These are phyloP conservation scores for Gossypium stocksii DNA, from an alignment of 345 rosid genomes.

Conservation along the genomic window DNA sequence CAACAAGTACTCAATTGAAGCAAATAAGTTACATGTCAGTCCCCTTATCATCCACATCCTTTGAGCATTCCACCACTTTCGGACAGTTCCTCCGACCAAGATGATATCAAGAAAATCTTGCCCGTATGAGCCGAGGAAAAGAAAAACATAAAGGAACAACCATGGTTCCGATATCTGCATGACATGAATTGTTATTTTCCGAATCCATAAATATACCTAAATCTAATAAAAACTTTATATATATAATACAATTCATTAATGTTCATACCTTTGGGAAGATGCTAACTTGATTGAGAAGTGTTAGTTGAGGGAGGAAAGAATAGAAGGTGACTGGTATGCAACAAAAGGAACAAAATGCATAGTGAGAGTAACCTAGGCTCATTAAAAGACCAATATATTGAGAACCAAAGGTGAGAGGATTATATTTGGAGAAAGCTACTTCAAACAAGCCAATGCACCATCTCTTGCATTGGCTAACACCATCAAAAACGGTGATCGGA, in stretches of 20 bases:
- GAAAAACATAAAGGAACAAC: constrained; percentile 54
- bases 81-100: constrained; percentile 36
- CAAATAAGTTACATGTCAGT: constrained; percentile 33
- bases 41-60: constrained; percentile 53
- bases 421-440: constrained; percentile 37
- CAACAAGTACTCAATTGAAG: constrained; percentile 37
- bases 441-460: constrained; percentile 63
- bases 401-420: constrained; percentile 46
- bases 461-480: constrained; percentile 49
- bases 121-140: constrained; percentile 52
- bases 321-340: constrained; percentile 41
- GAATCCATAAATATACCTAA: background rate
- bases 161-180: constrained; percentile 27
- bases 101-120: constrained; percentile 38
- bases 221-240: background rate
- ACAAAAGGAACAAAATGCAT: constrained; percentile 48
- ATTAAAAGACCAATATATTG: constrained; percentile 31
- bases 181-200: background rate
- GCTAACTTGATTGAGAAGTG: constrained; percentile 36
- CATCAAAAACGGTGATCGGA: constrained; percentile 42
- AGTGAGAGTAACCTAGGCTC: constrained; percentile 36
- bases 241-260: background rate
- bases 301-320: constrained; percentile 63
- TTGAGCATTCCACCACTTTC: constrained; percentile 73
- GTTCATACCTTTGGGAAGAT: constrained; percentile 51